A percentile compares a stretch with the other conserved stretches of the same genome.
Conservation (phyloP, 495 filamentous ascomycete species). For the Annulohypoxylon moriforme region DNA sequence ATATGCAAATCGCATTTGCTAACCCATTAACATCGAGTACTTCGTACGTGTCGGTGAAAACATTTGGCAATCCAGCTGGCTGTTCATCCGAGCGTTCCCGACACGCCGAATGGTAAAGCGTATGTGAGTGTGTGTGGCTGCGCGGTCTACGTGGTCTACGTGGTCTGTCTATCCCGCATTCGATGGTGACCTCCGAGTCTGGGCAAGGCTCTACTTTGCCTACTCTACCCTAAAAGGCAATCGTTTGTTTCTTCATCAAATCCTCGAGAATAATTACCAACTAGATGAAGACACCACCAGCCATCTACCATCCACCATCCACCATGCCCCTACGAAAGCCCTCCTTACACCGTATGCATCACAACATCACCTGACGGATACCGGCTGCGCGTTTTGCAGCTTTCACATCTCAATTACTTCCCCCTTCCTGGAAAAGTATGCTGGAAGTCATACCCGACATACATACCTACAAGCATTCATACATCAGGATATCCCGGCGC, state of each 20-base stretch:
- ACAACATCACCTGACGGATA: conserved; percentile 39
- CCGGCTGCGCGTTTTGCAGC: conserved; percentile 41
- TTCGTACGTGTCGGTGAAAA: conserved; percentile 42
- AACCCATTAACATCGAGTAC: conserved; percentile 23
- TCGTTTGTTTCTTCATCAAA: conserved; percentile 23
- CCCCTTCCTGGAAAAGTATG: conserved; percentile 9
- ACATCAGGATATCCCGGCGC: conserved; percentile 11
- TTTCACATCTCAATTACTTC: conserved; percentile 8
- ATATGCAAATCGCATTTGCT: conserved; percentile 35
- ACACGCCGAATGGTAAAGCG: conserved; percentile 21
- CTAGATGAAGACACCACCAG: conserved; percentile 22
- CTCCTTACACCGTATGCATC: conserved; percentile 4
- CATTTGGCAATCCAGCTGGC: conserved; percentile 41
- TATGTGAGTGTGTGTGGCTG: conserved; percentile 14
- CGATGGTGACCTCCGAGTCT: conserved; percentile 16
- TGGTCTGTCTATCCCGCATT: conserved; percentile 31
- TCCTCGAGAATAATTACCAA: background rate
- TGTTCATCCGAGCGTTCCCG: conserved; percentile 38
- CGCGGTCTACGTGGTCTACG: conserved; percentile 15
- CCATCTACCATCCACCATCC: conserved; percentile 1
- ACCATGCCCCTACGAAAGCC: background rate
- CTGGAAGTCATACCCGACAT: conserved; percentile 6
- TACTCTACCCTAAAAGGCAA: conserved; percentile 8
- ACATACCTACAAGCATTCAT: background rate
- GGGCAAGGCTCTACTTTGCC: conserved; percentile 26